Conservation (phyloP, 805 yeast genomes). For the Saccharomycopsis sp. region DNA sequence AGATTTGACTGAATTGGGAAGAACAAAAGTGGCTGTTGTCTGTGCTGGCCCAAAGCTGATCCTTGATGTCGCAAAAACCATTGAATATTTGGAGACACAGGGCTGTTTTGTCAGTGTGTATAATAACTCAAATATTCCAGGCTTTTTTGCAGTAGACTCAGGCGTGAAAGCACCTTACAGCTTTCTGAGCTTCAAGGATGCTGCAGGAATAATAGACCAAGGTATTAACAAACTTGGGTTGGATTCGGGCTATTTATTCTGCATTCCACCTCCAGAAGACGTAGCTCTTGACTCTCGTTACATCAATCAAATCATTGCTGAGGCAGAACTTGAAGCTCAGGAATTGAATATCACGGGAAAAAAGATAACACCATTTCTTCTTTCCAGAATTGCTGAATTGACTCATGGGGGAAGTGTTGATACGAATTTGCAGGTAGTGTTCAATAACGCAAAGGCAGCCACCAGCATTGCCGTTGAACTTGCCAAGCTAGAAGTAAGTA, state of each 20-base stretch:
- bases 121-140: slow-evolving; percentile 56
- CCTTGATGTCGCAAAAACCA: slow-evolving; percentile 69
- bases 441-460: slow-evolving; percentile 67
- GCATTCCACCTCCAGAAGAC: slow-evolving; percentile 72
- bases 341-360: slow-evolving; percentile 55
- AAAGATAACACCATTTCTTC: slow-evolving; percentile 69
- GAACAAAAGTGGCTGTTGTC: slow-evolving; percentile 83
- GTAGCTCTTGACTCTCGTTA: slow-evolving; percentile 48
- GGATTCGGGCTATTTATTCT: slow-evolving; percentile 65
- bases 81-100: slow-evolving; percentile 85
- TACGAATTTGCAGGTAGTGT: slow-evolving; percentile 68
- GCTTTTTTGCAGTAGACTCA: slow-evolving; percentile 73
- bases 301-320: slow-evolving; percentile 49
- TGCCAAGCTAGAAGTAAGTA: slow-evolving; percentile 31
- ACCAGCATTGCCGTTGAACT: slow-evolving; percentile 58
- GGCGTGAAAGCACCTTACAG: slow-evolving; percentile 66
- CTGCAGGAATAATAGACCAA: slow-evolving; percentile 54
- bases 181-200: slow-evolving; percentile 45
- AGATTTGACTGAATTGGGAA: slow-evolving; percentile 76
- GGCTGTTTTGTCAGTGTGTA: slow-evolving; percentile 79
- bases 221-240: slow-evolving; percentile 43
- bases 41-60: slow-evolving; percentile 90
- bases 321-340: slow-evolving; percentile 53
- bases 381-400: slow-evolving; percentile 54
- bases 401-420: slow-evolving; percentile 66